phyloP scores from a whole-genome alignment of 2,329 filamentous ascomycete genomes.

The Helminthosporium solani region DNA sequence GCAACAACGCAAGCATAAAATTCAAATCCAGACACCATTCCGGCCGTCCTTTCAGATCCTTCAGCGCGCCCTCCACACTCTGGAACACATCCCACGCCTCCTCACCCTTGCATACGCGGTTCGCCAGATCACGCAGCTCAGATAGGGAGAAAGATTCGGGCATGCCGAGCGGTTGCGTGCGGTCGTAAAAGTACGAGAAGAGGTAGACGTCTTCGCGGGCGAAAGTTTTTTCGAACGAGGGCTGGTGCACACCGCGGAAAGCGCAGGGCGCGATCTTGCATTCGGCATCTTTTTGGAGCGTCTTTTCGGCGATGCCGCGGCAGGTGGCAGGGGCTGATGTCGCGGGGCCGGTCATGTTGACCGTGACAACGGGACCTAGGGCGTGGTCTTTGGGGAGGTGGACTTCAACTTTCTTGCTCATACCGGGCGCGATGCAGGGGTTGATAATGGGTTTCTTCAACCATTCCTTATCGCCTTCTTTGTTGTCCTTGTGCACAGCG shows the following conservation, averaged over 20 bases:
- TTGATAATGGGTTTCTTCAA: conserved; percentile 71
- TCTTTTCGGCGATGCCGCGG: conserved; percentile 85
- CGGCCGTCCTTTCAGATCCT: conserved; percentile 77
- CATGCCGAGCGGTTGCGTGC: conserved; percentile 91
- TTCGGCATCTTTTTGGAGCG: conserved; percentile 79
- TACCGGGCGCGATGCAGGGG: conserved; percentile 83
- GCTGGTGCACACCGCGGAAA: conserved; percentile 97
- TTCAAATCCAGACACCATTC: conserved; percentile 94
- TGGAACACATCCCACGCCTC: conserved; percentile 77
- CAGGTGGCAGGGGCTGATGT: conserved; percentile 79
- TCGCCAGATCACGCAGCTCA: conserved; percentile 83
- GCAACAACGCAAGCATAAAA: conserved; percentile 90
- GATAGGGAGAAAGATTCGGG: conserved; percentile 93
- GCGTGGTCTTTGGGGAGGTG: conserved; percentile 66
- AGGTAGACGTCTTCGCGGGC: conserved; percentile 89
- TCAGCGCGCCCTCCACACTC: conserved; percentile 71
- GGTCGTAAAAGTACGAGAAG: conserved; percentile 98
- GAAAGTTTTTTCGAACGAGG: conserved; percentile 88
- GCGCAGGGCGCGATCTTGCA: conserved; percentile 91
- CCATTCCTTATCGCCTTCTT: conserved; percentile 58
- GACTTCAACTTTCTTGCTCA: conserved; percentile 71
- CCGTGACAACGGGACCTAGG: conserved; percentile 63
- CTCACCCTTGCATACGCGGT: conserved; percentile 80
- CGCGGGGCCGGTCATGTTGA: conserved; percentile 86
- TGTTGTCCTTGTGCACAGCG: conserved; percentile 64